A percentile compares a stretch with the other conserved stretches of the same genome.
These are phyloP conservation scores for Calonectria pteridis DNA, from an alignment of 2,329 filamentous ascomycete species.

Conservation along the genomic window DNA sequence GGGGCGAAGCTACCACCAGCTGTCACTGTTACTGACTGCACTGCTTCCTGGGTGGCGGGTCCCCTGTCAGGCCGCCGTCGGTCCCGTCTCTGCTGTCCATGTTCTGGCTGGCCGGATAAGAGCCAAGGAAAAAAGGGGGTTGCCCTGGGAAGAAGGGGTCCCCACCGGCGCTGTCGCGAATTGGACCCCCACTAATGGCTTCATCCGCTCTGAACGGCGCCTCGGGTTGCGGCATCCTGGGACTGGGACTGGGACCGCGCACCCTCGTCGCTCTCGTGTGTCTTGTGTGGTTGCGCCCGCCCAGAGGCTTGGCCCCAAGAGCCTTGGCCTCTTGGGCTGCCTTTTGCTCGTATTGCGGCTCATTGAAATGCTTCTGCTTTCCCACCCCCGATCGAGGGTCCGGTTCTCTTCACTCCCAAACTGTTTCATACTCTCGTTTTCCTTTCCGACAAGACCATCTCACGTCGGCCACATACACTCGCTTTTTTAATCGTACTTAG, in stretches of 20 bases:
- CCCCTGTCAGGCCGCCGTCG: not conserved
- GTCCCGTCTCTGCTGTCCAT: not conserved
- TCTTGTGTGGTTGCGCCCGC: not conserved
- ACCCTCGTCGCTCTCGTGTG: not conserved
- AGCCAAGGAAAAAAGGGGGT: constrained; percentile 13
- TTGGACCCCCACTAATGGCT: constrained; percentile 27
- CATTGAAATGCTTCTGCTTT: not conserved
- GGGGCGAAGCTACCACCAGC: not conserved
- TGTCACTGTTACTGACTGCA: not conserved
- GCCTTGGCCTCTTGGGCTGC: not conserved
- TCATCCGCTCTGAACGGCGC: constrained; percentile 16
- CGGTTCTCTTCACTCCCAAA: not conserved
- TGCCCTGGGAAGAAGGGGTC: not conserved
- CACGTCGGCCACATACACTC: not conserved
- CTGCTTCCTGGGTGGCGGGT: not conserved
- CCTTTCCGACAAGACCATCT: not conserved
- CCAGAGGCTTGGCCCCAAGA: not conserved
- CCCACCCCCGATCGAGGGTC: not conserved
- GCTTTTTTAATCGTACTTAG: not conserved
- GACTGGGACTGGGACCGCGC: constrained; percentile 6
- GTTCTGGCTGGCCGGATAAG: too few species aligned
- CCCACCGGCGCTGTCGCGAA: not conserved
- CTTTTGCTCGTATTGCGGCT: not conserved
- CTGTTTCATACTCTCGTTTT: constrained; percentile 1
- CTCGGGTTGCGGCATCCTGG: constrained; percentile 21